Conservation (phyloP, 2,329 filamentous ascomycete genomes). For the Ceratocystis diversiconidia region DNA sequence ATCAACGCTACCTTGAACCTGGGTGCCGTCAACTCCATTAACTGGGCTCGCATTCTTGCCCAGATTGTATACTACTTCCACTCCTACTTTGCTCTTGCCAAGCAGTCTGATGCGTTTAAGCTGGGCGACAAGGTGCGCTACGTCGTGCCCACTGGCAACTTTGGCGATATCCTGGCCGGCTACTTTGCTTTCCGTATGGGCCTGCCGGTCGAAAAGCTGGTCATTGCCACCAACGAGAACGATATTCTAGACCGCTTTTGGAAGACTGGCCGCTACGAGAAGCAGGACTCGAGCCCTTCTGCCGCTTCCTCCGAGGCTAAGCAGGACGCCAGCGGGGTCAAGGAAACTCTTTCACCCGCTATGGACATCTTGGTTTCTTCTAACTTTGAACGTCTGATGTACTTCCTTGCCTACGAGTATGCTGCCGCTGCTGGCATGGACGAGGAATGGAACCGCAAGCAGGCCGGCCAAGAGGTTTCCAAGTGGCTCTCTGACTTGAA, state of each 20-base stretch:
- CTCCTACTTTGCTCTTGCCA: conserved; percentile 72
- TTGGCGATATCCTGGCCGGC: conserved; percentile 84
- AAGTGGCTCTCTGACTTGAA: conserved; percentile 70
- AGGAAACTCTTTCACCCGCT: conserved; percentile 82
- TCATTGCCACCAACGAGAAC: conserved; percentile 93
- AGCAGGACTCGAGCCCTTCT: conserved; percentile 38
- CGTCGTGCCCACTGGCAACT: conserved; percentile 90
- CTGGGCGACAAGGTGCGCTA: conserved; percentile 61
- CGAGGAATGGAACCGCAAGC: conserved; percentile 50
- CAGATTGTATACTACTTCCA: conserved; percentile 97
- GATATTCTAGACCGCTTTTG: conserved; percentile 94
- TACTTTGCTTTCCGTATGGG: conserved; percentile 90
- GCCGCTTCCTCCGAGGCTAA: conserved; percentile 48
- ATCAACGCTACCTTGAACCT: conserved; percentile 73
- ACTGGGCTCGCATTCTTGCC: conserved; percentile 86
- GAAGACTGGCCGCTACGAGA: conserved; percentile 80
- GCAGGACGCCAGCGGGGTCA: conserved; percentile 54
- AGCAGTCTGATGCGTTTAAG: conserved; percentile 44
- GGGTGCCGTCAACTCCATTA: conserved; percentile 92
- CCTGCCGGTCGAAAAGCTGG: conserved; percentile 71
- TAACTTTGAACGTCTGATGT: conserved; percentile 91
- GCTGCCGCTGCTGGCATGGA: conserved; percentile 45
- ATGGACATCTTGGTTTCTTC: conserved; percentile 97
- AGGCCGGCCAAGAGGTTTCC: conserved; percentile 61
- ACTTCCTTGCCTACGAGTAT: conserved; percentile 75